Conservation (phyloP, 345 rosid species). For the Eucalyptus polybractea region DNA sequence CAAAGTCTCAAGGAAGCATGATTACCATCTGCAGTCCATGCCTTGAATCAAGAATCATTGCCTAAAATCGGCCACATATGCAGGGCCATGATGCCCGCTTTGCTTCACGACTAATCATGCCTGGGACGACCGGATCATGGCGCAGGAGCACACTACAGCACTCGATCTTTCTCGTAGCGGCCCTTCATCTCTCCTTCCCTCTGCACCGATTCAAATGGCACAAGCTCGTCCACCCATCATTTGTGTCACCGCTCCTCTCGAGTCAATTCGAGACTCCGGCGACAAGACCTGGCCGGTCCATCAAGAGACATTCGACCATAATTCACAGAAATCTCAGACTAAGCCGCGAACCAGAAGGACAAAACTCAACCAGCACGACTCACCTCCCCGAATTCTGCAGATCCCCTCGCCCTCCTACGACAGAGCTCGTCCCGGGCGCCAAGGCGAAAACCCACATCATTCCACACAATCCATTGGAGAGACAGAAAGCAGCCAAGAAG, state of each 20-base stretch:
- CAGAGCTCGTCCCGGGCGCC: not conserved
- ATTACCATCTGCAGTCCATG: not conserved
- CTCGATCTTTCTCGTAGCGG: not conserved
- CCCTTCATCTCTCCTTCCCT: not conserved
- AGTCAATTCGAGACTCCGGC: accelerated
- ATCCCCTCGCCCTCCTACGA: not conserved
- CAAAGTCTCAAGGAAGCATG: not conserved
- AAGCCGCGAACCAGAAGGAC: not conserved
- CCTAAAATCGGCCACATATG: not conserved
- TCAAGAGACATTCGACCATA: not conserved
- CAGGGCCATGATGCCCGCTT: not conserved
- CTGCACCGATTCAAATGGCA: not conserved
- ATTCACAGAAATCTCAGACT: not conserved
- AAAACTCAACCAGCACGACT: not conserved
- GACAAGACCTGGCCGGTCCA: not conserved
- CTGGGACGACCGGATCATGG: not conserved
- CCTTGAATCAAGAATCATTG: not conserved
- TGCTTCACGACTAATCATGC: not conserved
- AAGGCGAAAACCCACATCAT: not conserved
- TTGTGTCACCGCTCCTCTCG: not conserved
- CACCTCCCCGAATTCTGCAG: not conserved
- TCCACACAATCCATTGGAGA: not conserved
- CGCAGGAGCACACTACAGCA: not conserved
- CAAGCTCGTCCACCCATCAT: not conserved
- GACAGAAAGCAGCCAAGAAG: not conserved